Percentiles rank a stretch among this genome's conserved stretches.
Conservation (phyloP, 495 filamentous ascomycete species). For the Penicillium flavigenum region DNA sequence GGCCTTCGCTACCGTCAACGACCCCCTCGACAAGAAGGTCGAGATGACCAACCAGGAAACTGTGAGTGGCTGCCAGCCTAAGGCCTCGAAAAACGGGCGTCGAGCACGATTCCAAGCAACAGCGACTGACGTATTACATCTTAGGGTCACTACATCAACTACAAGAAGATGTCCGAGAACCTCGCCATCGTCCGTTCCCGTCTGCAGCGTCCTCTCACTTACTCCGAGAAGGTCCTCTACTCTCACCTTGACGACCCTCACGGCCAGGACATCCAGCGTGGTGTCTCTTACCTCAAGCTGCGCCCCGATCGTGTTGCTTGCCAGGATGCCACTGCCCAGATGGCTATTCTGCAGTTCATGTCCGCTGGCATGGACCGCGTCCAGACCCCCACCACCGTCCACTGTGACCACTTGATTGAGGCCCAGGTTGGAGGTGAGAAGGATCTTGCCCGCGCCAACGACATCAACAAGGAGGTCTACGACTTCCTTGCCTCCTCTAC, state of each 20-base stretch:
- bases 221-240: conserved; percentile 98
- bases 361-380: conserved; percentile 93
- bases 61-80: conserved; percentile 37
- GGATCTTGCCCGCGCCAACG: conserved; percentile 87
- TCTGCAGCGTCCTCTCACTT: conserved; percentile 90
- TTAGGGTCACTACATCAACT: conserved; percentile 74
- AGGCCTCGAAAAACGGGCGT: not conserved
- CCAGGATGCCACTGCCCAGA: conserved; percentile 99
- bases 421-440: conserved; percentile 91
- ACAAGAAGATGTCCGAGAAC: conserved; percentile 98
- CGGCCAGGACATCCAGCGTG: conserved; percentile 92
- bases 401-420: conserved; percentile 99
- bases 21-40: conserved; percentile 71
- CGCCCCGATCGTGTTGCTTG: conserved; percentile 97
- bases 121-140: conserved; percentile 7
- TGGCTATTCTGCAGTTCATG: conserved; percentile 99
- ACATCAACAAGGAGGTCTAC: conserved; percentile 99
- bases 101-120: not conserved
- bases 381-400: conserved; percentile 92
- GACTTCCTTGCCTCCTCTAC: conserved; percentile 94
- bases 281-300: conserved; percentile 90
- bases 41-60: conserved; percentile 79
- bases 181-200: conserved; percentile 81
- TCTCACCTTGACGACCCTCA: conserved; percentile 98
- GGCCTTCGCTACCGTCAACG: conserved; percentile 60